Evolutionary conservation across 176 grass and related monocot genomes (phyloP).

Genomic region (Zoysia pacifica): DNA sequence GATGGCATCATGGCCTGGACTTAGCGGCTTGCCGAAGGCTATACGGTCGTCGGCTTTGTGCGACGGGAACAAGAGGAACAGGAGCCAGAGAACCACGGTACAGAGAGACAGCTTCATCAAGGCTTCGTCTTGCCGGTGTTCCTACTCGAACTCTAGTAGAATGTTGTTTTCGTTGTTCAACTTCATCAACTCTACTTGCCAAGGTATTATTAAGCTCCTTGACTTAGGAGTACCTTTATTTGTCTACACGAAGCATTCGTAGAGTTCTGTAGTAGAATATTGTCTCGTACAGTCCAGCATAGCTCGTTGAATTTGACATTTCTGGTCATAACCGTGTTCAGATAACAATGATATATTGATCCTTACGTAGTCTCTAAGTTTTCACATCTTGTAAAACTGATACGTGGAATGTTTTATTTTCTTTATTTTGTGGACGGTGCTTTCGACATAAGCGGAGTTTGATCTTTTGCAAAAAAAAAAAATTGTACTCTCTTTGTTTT

Average conservation of each 20-base stretch:
- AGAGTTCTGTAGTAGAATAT: background rate
- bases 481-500: no score
- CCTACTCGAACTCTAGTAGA: no score
- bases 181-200: background rate
- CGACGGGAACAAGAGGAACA: background rate
- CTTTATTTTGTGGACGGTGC: no score
- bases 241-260: background rate
- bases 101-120: background rate
- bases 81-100: background rate
- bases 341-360: background rate
- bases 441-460: no score
- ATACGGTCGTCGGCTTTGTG: background rate
- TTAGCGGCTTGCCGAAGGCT: background rate
- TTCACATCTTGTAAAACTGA: no score
- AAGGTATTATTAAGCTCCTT: background rate
- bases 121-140: no score
- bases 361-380: no score
- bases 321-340: background rate
- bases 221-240: background rate
- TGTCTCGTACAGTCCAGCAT: background rate
- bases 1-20: background rate
- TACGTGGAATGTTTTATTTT: no score
- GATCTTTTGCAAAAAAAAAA: no score
- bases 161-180: no score
- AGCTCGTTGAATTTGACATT: background rate